Conservation (phyloP, 139 green algal genomes). For the Desmodesmus armatus region DNA sequence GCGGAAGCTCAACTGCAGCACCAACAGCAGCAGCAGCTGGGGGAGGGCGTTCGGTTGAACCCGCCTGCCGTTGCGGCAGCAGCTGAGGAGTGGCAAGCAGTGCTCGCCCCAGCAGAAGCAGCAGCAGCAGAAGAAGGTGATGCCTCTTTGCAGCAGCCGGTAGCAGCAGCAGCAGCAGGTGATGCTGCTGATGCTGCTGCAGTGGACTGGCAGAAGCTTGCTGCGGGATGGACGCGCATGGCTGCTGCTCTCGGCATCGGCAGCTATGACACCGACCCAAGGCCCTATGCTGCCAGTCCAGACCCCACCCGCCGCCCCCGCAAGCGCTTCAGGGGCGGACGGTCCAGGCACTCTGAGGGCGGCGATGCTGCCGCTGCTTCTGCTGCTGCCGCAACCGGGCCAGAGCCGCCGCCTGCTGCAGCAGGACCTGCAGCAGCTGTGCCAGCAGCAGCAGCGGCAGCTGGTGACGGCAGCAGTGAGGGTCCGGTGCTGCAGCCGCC, state of each 20-base stretch:
- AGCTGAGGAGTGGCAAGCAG: background rate
- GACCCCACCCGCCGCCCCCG: background rate
- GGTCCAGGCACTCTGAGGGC: background rate
- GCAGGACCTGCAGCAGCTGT: background rate
- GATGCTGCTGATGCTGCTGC: background rate
- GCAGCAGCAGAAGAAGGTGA: constrained; percentile 12
- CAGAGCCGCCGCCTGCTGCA: background rate
- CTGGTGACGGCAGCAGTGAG: background rate
- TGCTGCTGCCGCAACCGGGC: background rate
- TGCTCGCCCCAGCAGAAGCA: background rate
- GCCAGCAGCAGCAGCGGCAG: background rate
- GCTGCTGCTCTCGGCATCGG: background rate
- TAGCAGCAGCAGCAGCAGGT: background rate
- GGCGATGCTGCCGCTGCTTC: background rate
- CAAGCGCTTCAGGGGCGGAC: constrained; percentile 34
- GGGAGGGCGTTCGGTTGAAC: background rate
- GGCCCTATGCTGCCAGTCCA: background rate
- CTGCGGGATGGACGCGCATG: constrained; percentile 19
- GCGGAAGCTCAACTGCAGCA: too few species aligned
- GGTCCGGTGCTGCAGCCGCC: background rate
- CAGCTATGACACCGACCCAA: background rate
- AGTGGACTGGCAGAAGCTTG: background rate
- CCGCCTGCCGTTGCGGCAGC: background rate
- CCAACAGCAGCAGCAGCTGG: constrained; percentile 3
- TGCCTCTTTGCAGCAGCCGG: background rate